Evolutionary conservation across 441 rosid species (phyloP), one percentile per base, ranked within the genome.

Genomic region (Manihot esculenta): DNA sequence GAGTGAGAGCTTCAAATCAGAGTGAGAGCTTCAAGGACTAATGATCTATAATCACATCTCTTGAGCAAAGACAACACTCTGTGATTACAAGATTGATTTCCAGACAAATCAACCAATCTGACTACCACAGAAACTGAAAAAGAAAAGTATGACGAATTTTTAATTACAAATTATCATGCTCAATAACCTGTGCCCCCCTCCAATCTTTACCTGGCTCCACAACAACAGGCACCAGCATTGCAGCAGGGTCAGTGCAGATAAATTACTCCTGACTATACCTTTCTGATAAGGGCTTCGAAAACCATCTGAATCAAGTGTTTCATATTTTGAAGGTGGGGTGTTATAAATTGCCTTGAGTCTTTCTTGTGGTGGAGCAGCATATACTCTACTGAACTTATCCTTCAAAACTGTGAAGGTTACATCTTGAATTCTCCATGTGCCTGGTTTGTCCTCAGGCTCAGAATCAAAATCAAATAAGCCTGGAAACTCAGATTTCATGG

Each of bases 301-400:
- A 8, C 99, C 98, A 94, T 98, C 96, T 95, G 97, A n/a, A 85
- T 95, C 99, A 38, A 89, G 77, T n/a, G 92, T 82, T 84, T 95
- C 99, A 68, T 78, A 93, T 78, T 92, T 95, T 54, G 96, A 84
- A 65, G 99, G 99, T 2, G 92, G 81, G 26, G 95, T 95, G 77
- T 84, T 81, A 70, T 89, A 91, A 72, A 91, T 64, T 3, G 86
- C 73, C 75, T 91, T 95, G 62, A 81, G 66, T 78, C 98, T 93
- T 71, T 95, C 96, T 58, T 81, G 69, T 0, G 96, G 98, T 18
- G 84, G 92, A 78, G 89, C 96, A 48, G 87, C 91, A 74, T 93
- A 95, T 1, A 88, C 80, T 82, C 98, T 84, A 64, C 98, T 93
- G 65, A 93, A 79, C 81, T 84, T 93, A n/a, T 84, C 69, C 73